Conservation (phyloP, 345 rosid genomes). For the Jatropha curcas region DNA sequence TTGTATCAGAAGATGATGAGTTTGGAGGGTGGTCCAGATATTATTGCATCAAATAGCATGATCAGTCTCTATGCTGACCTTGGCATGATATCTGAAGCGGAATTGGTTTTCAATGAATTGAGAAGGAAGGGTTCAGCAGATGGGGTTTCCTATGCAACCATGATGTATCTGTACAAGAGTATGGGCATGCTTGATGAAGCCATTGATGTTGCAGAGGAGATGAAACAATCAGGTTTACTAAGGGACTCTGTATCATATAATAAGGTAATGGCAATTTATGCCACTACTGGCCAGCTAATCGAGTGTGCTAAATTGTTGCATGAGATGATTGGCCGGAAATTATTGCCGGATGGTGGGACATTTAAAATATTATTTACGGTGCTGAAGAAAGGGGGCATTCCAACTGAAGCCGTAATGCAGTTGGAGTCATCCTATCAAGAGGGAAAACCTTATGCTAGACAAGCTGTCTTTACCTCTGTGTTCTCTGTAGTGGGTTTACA, state of each 20-base stretch:
- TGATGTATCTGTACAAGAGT: slow-evolving; percentile 79
- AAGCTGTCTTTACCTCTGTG: slow-evolving; percentile 57
- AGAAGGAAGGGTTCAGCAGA: slow-evolving; percentile 63
- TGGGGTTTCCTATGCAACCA: slow-evolving; percentile 65
- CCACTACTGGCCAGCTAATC: slow-evolving; percentile 60
- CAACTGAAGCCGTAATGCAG: slow-evolving; percentile 73
- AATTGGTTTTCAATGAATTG: slow-evolving; percentile 52
- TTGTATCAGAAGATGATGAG: slow-evolving; percentile 63
- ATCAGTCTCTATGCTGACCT: slow-evolving; percentile 76
- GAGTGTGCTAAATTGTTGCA: slow-evolving; percentile 69
- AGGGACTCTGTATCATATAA: slow-evolving; percentile 65
- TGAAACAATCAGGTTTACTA: slow-evolving; percentile 66
- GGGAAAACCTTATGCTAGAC: slow-evolving; percentile 64
- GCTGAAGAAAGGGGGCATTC: slow-evolving; percentile 69
- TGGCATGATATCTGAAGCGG: slow-evolving; percentile 73
- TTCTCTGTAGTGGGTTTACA: slow-evolving; percentile 72
- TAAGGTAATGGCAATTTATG: slow-evolving; percentile 74
- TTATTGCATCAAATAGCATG: slow-evolving; percentile 76
- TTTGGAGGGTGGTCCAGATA: slow-evolving; percentile 68
- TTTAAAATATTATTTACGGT: slow-evolving; percentile 60
- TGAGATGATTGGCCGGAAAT: slow-evolving; percentile 63
- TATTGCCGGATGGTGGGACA: slow-evolving; percentile 65
- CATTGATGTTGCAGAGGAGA: slow-evolving; percentile 78
- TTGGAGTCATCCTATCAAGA: slow-evolving; percentile 59
- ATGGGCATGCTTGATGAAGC: slow-evolving; percentile 89